Evolutionary conservation across 768 basidiomycete genomes (phyloP).

Genomic region (Tulasnella sp.): DNA sequence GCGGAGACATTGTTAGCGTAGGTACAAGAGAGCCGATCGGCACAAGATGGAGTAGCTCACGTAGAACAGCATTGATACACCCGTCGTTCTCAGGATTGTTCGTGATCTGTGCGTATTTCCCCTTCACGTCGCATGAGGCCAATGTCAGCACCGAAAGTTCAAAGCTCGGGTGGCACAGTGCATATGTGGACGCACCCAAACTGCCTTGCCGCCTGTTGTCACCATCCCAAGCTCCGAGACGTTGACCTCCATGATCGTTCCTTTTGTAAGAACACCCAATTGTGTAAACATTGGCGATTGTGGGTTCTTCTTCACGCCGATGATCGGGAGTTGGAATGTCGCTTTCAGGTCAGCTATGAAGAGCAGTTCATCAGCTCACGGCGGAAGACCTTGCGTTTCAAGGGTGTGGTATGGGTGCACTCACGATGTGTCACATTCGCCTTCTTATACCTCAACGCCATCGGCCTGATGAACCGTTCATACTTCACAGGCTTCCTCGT

Average conservation of each 20-base stretch:
- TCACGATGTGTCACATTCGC: conserved; percentile 98
- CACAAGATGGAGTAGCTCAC: conserved; percentile 45
- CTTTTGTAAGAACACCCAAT: conserved; percentile 94
- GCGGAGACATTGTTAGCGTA: neutral
- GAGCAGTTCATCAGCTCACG: neutral
- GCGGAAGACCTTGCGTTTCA: neutral
- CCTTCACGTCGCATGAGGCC: conserved; percentile 24
- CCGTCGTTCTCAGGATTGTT: conserved; percentile 68
- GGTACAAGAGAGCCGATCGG: neutral
- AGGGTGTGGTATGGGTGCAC: conserved; percentile 25
- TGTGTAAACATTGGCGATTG: conserved; percentile 98
- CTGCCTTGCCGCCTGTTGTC: conserved; percentile 82
- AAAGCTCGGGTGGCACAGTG: too few relatives aligned
- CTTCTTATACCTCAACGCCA: conserved; percentile 95
- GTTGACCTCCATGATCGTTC: conserved; percentile 96
- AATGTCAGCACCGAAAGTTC: neutral
- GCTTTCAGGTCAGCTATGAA: conserved; percentile 87
- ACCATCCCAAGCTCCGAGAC: conserved; percentile 98
- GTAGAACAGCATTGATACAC: conserved; percentile 87
- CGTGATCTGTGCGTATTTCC: conserved; percentile 38
- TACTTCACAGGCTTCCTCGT: conserved; percentile 98
- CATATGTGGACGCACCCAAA: conserved; percentile 32
- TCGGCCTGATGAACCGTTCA: conserved; percentile 94
- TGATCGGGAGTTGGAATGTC: conserved; percentile 95
- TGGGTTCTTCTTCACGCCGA: conserved; percentile 98